Conservation (phyloP, 1,139 yeast genomes). For the Pichia sp. region DNA sequence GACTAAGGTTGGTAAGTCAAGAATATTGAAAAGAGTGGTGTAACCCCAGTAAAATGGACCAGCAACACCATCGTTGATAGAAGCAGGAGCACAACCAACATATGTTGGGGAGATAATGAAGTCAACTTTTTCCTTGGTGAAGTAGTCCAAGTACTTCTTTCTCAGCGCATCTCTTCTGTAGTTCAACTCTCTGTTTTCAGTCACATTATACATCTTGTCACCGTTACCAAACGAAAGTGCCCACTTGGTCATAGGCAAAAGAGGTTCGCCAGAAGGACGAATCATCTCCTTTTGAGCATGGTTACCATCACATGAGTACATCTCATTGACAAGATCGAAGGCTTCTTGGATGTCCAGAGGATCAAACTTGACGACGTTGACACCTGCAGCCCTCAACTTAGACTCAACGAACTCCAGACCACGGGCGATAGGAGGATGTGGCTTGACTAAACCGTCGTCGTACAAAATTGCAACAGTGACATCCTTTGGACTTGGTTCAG, state of each 20-base stretch:
- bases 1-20: conserved; percentile 59
- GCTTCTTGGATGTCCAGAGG: conserved; percentile 51
- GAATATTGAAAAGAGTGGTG: conserved; percentile 61
- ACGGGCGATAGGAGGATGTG: conserved; percentile 54
- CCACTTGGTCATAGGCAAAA: conserved; percentile 57
- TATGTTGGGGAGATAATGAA: conserved; percentile 65
- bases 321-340: conserved; percentile 45
- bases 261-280: conserved; percentile 63
- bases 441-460: conserved; percentile 46
- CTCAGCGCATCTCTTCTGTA: conserved; percentile 50
- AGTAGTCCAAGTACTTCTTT: conserved; percentile 48
- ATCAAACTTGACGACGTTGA: conserved; percentile 44
- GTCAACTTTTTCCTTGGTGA: conserved; percentile 56
- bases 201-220: conserved; percentile 37
- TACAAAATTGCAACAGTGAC: conserved; percentile 41
- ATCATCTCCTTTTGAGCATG: conserved; percentile 46
- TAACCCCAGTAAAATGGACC: conserved; percentile 72
- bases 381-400: conserved; percentile 41
- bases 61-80: conserved; percentile 39
- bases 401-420: conserved; percentile 41
- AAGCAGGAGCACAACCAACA: conserved; percentile 65
- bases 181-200: conserved; percentile 48
- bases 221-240: conserved; percentile 57
- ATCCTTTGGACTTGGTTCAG: conserved; percentile 40
- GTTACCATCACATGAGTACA: conserved; percentile 62